A percentile compares a stretch with the other conserved stretches of the same genome.
These are phyloP conservation scores for Dendrocalamus sinicus DNA, from an alignment of 176 grass and related monocot species.

Conservation along the genomic window DNA sequence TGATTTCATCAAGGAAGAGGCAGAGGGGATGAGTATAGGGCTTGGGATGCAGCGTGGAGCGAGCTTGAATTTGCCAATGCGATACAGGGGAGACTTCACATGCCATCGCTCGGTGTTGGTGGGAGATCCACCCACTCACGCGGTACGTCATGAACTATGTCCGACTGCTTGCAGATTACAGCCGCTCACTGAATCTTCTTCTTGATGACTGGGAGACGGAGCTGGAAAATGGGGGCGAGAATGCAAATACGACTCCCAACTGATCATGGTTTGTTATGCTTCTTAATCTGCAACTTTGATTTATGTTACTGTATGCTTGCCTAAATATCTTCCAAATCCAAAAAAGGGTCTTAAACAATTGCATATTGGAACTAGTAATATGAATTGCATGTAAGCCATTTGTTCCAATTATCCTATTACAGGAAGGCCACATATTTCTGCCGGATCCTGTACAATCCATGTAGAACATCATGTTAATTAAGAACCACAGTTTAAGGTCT, in stretches of 20 bases:
- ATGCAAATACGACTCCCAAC: slow-evolving; percentile 57
- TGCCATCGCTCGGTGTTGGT: slow-evolving; percentile 54
- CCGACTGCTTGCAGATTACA: slow-evolving; percentile 70
- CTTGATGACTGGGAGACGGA: slow-evolving; percentile 51
- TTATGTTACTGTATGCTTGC: background rate
- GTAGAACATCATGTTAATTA: background rate
- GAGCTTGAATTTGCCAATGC: slow-evolving; percentile 61
- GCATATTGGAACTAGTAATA: slow-evolving; percentile 11
- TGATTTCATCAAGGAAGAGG: slow-evolving; percentile 68
- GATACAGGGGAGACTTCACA: slow-evolving; percentile 69
- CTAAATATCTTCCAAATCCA: background rate
- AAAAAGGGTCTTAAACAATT: background rate
- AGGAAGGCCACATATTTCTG: slow-evolving; percentile 7
- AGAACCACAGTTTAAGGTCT: slow-evolving; percentile 27
- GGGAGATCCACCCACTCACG: slow-evolving; percentile 80
- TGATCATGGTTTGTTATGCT: slow-evolving; percentile 7
- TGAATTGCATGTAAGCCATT: background rate
- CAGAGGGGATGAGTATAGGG: slow-evolving; percentile 55
- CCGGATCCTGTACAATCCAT: background rate
- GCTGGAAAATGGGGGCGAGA: slow-evolving; percentile 41
- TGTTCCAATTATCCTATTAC: background rate
- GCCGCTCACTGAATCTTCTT: slow-evolving; percentile 60
- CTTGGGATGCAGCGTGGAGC: slow-evolving; percentile 75
- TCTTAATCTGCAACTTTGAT: slow-evolving; percentile 24
- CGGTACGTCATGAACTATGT: slow-evolving; percentile 91